Evolutionary conservation across 1,284 basidiomycete species (phyloP).

Genomic region (Ustilago shanxiensis): DNA sequence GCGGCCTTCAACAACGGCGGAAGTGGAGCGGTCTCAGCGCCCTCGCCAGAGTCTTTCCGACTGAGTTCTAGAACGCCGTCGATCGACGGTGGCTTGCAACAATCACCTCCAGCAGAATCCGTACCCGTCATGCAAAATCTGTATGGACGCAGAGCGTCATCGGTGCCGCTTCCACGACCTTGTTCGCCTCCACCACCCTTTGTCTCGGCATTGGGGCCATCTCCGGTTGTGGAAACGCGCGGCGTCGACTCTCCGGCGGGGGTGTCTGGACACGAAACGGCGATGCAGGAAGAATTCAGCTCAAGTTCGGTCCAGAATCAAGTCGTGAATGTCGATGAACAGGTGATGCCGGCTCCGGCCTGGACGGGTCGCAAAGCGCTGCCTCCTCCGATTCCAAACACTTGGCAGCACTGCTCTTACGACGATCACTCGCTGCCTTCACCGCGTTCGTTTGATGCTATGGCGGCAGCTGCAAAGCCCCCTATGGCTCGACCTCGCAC

Average conservation of each 20-base stretch:
- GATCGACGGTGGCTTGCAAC: background rate
- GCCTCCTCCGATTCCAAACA: conserved; percentile 39
- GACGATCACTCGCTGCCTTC: conserved; percentile 49
- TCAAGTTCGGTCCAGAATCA: background rate
- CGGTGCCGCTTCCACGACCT: conserved; percentile 14
- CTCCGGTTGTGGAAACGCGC: background rate
- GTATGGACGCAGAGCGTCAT: conserved; percentile 32
- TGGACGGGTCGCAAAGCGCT: conserved; percentile 26
- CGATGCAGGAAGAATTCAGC: background rate
- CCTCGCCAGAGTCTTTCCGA: conserved; percentile 23
- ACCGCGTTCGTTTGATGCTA: conserved; percentile 29
- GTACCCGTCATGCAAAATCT: background rate
- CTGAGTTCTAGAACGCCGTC: conserved; percentile 19
- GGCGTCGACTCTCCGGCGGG: background rate
- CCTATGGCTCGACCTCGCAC: conserved; percentile 22
- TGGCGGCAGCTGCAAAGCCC: conserved; percentile 6
- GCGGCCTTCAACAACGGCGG: background rate
- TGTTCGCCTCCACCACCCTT: conserved; percentile 27
- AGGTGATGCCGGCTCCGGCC: conserved; percentile 32
- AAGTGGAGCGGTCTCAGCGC: background rate
- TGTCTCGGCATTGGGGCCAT: background rate
- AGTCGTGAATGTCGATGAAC: background rate
- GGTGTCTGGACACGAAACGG: background rate
- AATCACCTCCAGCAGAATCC: background rate
- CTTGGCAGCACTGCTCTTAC: conserved; percentile 41